These are phyloP conservation scores for Jaltomata sinuosa DNA, from an alignment of 257 asterid species.

Conservation along the genomic window DNA sequence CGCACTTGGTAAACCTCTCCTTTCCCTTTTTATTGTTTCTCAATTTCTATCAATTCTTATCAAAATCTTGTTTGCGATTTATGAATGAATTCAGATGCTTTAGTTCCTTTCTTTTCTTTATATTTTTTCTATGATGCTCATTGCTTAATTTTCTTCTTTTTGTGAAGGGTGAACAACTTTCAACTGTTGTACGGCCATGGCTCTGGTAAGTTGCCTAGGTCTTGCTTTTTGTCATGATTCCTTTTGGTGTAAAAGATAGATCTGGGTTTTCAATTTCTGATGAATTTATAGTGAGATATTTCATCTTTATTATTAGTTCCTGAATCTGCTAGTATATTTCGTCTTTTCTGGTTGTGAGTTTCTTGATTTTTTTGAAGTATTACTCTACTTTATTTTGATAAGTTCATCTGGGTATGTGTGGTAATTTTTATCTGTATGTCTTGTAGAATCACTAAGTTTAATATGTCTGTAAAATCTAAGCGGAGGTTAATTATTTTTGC, in stretches of 20 bases:
- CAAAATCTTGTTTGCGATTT: not conserved
- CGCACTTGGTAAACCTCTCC: conserved; percentile 13
- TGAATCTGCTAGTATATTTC: not conserved
- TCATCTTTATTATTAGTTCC: not conserved
- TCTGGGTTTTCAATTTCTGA: not conserved
- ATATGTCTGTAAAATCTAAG: not conserved
- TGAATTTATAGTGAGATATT: not conserved
- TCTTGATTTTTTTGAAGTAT: not conserved
- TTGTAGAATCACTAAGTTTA: not conserved
- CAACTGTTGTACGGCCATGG: conserved; percentile 44
- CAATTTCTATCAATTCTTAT: not conserved
- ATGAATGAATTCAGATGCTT: not conserved
- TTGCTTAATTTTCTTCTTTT: not conserved
- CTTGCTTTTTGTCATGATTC: not conserved
- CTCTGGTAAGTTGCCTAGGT: conserved; percentile 42
- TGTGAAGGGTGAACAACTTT: conserved; percentile 6
- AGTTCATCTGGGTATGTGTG: not conserved
- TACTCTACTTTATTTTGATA: not conserved
- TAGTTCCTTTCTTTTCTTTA: not conserved
- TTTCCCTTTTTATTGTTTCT: not conserved
- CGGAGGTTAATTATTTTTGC: not conserved
- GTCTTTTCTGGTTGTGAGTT: not conserved
- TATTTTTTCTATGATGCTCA: not conserved
- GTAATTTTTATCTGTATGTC: not conserved
- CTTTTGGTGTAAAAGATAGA: not conserved